Conservation (phyloP, 371 early-diverging fungal species). For the Paramicrosporidium saccamoebae region DNA sequence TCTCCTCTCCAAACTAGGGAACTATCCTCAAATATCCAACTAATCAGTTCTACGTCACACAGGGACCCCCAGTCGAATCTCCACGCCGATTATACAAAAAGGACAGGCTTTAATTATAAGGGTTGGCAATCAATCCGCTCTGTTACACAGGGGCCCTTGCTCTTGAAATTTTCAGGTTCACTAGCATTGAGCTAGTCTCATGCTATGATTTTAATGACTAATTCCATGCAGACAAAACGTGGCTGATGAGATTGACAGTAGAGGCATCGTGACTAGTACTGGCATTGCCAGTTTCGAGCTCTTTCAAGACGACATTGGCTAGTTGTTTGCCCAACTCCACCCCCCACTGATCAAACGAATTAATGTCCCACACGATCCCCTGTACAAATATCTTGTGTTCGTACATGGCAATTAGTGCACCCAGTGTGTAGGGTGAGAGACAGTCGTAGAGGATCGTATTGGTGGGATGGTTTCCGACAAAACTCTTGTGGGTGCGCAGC, state of each 20-base stretch:
- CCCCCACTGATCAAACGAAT: slow-evolving; percentile 94
- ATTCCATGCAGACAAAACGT: too few species aligned
- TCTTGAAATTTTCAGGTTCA: too few species aligned
- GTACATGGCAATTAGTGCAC: slow-evolving; percentile 77
- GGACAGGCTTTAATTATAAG: too few species aligned
- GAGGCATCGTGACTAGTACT: slow-evolving; percentile 38
- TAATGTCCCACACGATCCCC: slow-evolving; percentile 89
- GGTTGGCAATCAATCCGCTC: too few species aligned
- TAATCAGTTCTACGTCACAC: too few species aligned
- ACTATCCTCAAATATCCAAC: too few species aligned
- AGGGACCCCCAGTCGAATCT: too few species aligned
- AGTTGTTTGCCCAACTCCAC: slow-evolving; percentile 96
- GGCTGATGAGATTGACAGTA: slow-evolving; percentile 80
- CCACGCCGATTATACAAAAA: too few species aligned
- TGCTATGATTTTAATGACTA: too few species aligned
- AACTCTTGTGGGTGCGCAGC: slow-evolving; percentile 78
- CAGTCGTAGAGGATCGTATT: slow-evolving; percentile 76
- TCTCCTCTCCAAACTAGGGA: too few species aligned
- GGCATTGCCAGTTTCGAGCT: slow-evolving; percentile 15
- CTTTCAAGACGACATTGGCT: slow-evolving; percentile 76
- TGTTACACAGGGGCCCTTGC: too few species aligned
- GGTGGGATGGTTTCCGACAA: slow-evolving; percentile 86
- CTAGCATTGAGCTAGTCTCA: too few species aligned
- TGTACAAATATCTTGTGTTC: slow-evolving; percentile 99
- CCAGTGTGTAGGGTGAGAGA: slow-evolving; percentile 66